Base-by-base conservation (phyloP, 2,329 filamentous ascomycete species). In the Passalora sequoiae region DNA sequence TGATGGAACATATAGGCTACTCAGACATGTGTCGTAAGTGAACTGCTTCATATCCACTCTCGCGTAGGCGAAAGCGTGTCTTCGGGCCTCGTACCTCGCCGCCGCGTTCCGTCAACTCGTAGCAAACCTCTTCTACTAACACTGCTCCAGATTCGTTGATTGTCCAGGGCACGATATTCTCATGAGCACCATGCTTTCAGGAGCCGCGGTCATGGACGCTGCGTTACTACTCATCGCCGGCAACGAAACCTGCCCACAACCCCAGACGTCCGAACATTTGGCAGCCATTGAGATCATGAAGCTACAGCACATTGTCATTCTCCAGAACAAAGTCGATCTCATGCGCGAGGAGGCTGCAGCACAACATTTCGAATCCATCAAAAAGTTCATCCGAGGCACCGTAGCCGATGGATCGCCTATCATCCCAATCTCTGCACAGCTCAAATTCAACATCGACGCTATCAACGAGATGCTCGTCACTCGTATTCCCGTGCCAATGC, bases 261-360 rank as follows among this genome's bases (percentile, higher is more conserved):
- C 92, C 38, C 92, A 98, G 72, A 98, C 92, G 13, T 96, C 91
- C 17, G 92, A 98, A 74, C 92, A 98, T 77, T 77, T 98, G 74
- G 92, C 92, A 56, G 92, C 92, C 55, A 97, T 98, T 65, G 92
- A 98, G 71, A 98, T 98, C 66, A 98, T 98, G 92, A 98, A 98
- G 78, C 81, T 98, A 54, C 89, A 94, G 69, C 94, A 98, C 74
- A 96, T 98, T 70, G 95, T 98, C 67, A 97, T 98, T 63, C 80
- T 98, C 47, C 92, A 98, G 72, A 98, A 98, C 76, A 98, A 98
- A 80, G 92, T 98, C 62, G 92, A 98, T 66, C 72, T 98, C 59
- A 97, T 98, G 89, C 81, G 89, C 60, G 87, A 96, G 76, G 91
- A 97, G 66, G 87, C 85, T 51, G 92, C 94, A 37, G 80, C 88